Base-by-base conservation (phyloP, 2,329 filamentous ascomycete genomes). In the Alternaria sp. region DNA sequence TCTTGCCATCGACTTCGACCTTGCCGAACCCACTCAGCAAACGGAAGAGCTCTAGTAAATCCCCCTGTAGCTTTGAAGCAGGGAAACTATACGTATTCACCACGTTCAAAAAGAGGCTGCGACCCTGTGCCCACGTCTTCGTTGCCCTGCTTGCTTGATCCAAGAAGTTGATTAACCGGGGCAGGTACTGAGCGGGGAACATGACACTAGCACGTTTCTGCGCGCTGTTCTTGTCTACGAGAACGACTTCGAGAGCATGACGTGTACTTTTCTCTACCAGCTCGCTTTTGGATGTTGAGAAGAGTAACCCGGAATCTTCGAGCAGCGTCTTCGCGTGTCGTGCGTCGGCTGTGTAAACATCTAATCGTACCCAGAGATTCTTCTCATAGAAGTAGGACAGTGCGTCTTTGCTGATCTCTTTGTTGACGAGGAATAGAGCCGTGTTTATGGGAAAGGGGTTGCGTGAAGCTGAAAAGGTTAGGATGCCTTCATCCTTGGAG, bases 151-250 rank as follows among this genome's bases (percentile, higher is more conserved):
- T 65, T 5, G 71, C 72, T 41, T 71, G 65, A n/a, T 70, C 63
- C 23, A 75, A 55, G 62, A 76, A 77, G 55, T 74, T 72, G 42
- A 77, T 68, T n/a, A 77, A 54, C 0, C 74, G 67, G 0, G 74
- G 74, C 0, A 77, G 61, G 34, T 77, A 77, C 28, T 76, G 73
- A 1, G 73, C 73, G 0, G 74, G 74, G 28, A 77, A 77, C 54
- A 77, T 66, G 10, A 75, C 68, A 0, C 28, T 48, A 2, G 71
- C 69, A 23, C 72, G 61, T 39, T 67, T 74, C 55, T 70, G 62
- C 5, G 49, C 59, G 41, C 69, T 73, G 29, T 66, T 62, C 54
- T 74, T 72, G 39, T 76, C 72, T 1, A 71, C 61, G 5, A 77
- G 56, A 0, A 63, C 65, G 3, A 77, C 23, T 3, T 76, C 72